Evolutionary conservation across 2,329 filamentous ascomycete genomes (phyloP).

Genomic region (Epichloe sp.): DNA sequence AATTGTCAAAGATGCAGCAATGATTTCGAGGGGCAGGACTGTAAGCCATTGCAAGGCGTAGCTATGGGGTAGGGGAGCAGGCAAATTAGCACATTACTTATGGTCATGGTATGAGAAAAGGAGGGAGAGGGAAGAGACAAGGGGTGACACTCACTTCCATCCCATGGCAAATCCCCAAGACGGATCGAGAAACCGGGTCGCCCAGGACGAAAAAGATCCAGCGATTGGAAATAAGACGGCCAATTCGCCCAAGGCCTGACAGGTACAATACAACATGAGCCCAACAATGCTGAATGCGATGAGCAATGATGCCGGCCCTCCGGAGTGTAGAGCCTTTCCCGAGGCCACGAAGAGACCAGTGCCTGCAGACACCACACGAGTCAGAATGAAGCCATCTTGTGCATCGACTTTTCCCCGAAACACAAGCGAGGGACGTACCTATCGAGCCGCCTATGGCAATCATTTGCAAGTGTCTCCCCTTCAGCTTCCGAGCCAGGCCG

Average conservation of each 20-base stretch:
- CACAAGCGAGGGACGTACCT: slow-evolving; percentile 30
- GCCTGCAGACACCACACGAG: slow-evolving; percentile 15
- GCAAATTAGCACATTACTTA: not conserved
- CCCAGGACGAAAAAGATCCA: slow-evolving; percentile 84
- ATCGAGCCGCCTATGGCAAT: slow-evolving; percentile 93
- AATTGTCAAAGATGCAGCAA: slow-evolving; percentile 74
- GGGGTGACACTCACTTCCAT: slow-evolving; percentile 54
- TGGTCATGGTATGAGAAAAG: not conserved
- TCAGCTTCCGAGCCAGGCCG: slow-evolving; percentile 62
- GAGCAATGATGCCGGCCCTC: slow-evolving; percentile 66
- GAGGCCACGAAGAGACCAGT: slow-evolving; percentile 83
- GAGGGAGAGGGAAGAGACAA: not conserved
- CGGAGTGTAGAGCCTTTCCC: slow-evolving; percentile 53
- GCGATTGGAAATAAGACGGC: slow-evolving; percentile 83
- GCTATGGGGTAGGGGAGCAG: slow-evolving; percentile 23
- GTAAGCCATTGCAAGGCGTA: slow-evolving; percentile 84
- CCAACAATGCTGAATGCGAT: slow-evolving; percentile 72
- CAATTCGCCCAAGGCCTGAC: slow-evolving; percentile 84
- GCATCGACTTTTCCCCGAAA: not conserved
- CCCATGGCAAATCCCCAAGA: slow-evolving; percentile 95
- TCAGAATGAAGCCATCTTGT: not conserved
- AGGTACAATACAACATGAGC: slow-evolving; percentile 80
- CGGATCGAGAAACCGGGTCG: slow-evolving; percentile 82
- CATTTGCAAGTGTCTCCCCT: slow-evolving; percentile 86
- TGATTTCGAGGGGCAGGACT: slow-evolving; percentile 72